Evolutionary conservation across 352 stramenopile species (phyloP).

Genomic region (Thalassiosira delicatula): DNA sequence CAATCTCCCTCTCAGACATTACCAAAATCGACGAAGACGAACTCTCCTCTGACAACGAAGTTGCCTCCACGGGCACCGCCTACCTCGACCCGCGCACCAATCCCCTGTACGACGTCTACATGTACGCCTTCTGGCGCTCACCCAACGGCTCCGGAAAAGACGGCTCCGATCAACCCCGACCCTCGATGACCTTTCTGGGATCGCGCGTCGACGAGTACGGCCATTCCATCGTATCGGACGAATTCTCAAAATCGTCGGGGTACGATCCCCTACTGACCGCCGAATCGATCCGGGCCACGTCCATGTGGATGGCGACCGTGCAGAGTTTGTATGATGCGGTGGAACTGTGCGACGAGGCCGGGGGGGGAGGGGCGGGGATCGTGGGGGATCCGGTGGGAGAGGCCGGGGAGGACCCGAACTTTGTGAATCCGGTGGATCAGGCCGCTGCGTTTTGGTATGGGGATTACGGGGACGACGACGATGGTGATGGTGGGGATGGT

Average conservation of each 20-base stretch:
- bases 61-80: neutral
- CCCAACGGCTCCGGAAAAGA: conserved; percentile 27
- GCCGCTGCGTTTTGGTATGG: conserved; percentile 81
- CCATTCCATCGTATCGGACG: conserved; percentile 76
- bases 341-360: conserved; percentile 54
- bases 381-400: conserved; percentile 4
- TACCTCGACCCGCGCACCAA: neutral
- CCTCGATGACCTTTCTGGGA: conserved; percentile 69
- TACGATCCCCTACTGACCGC: conserved; percentile 49
- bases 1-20: neutral
- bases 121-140: conserved; percentile 49
- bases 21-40: no score
- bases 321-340: conserved; percentile 72
- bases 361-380: neutral
- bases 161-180: conserved; percentile 4
- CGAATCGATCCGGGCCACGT: conserved; percentile 69
- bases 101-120: conserved; percentile 34
- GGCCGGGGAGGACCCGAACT: conserved; percentile 30
- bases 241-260: conserved; percentile 71
- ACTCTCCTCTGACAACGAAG: neutral
- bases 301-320: conserved; percentile 77
- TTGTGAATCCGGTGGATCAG: conserved; percentile 65
- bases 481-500: conserved; percentile 29
- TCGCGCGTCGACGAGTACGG: conserved; percentile 69
- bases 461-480: conserved; percentile 40